phyloP scores from a whole-genome alignment of 768 basidiomycete species.

The Lactarius deliciosus region DNA sequence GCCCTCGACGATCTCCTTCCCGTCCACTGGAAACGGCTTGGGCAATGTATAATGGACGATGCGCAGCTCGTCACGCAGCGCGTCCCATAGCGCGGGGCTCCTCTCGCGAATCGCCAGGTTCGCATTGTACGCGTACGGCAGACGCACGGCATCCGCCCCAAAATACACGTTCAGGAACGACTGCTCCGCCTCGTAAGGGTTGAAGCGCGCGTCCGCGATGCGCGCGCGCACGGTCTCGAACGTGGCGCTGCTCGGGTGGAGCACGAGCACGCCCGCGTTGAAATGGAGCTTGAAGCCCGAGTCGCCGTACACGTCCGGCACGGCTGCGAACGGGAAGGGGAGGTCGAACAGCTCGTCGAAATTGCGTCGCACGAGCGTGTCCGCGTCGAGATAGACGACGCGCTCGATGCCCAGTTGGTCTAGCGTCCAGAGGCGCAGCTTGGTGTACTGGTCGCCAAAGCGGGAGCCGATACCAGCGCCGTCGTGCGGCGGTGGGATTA shows the following conservation, averaged over 20 bases:
- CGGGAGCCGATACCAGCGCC: constrained; percentile 40
- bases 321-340: constrained; percentile 45
- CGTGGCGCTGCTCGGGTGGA: constrained; percentile 36
- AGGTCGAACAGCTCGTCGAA: constrained; percentile 47
- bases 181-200: constrained; percentile 43
- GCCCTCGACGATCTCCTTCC: constrained; percentile 30
- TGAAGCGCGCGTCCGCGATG: constrained; percentile 42
- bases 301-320: constrained; percentile 40
- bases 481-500: constrained; percentile 42
- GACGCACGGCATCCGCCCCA: constrained; percentile 35
- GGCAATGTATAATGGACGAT: constrained; percentile 39
- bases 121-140: constrained; percentile 41
- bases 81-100: constrained; percentile 36
- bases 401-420: constrained; percentile 36
- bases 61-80: constrained; percentile 35
- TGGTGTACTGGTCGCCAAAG: constrained; percentile 46
- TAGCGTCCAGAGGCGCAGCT: constrained; percentile 44
- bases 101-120: constrained; percentile 39
- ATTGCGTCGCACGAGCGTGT: constrained; percentile 44
- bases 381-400: constrained; percentile 45
- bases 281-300: constrained; percentile 40
- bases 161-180: constrained; percentile 45
- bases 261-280: constrained; percentile 40
- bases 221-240: constrained; percentile 37
- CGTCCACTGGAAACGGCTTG: constrained; percentile 34